phyloP scores from a whole-genome alignment of 495 filamentous ascomycete genomes.

The Glonium stellatum region DNA sequence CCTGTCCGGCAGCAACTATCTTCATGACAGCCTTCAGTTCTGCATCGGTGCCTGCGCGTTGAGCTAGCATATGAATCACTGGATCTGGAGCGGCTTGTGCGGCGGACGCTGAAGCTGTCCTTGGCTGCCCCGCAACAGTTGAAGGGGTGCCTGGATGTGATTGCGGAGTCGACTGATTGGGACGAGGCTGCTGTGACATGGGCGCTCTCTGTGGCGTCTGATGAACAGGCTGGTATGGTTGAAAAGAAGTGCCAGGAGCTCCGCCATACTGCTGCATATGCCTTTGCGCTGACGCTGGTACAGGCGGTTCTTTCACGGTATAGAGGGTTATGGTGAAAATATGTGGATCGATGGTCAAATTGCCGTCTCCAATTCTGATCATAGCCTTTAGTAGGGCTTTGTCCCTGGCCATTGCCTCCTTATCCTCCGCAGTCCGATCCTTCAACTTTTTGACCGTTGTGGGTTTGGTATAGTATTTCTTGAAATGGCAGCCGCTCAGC shows the following conservation, averaged over 20 bases:
- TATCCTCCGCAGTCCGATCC: constrained; percentile 61
- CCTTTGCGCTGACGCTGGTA: constrained; percentile 6
- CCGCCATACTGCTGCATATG: constrained; percentile 19
- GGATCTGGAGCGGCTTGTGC: constrained; percentile 60
- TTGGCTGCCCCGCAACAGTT: constrained; percentile 31
- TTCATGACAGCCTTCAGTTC: constrained; percentile 95
- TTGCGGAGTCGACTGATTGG: constrained; percentile 5
- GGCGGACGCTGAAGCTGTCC: constrained; percentile 39
- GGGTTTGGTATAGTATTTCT: constrained; percentile 90
- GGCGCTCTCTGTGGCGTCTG: constrained; percentile 6
- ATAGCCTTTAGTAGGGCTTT: constrained; percentile 85
- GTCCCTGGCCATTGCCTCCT: constrained; percentile 58
- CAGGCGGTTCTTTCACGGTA: constrained; percentile 61
- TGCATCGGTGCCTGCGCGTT: constrained; percentile 75
- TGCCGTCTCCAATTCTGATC: constrained; percentile 49
- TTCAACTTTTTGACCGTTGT: constrained; percentile 31
- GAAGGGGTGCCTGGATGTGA: constrained; percentile 27
- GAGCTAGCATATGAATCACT: constrained; percentile 89
- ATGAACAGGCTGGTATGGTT: constrained; percentile 16
- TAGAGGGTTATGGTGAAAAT: constrained; percentile 82
- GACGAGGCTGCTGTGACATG: constrained; percentile 16
- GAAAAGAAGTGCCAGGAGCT: neutral
- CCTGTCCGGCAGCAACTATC: constrained; percentile 82
- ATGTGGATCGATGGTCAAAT: constrained; percentile 84
- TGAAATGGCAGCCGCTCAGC: constrained; percentile 76